These are phyloP conservation scores for Drechslerella dactyloides DNA, from an alignment of 2,329 filamentous ascomycete species.

Conservation along the genomic window DNA sequence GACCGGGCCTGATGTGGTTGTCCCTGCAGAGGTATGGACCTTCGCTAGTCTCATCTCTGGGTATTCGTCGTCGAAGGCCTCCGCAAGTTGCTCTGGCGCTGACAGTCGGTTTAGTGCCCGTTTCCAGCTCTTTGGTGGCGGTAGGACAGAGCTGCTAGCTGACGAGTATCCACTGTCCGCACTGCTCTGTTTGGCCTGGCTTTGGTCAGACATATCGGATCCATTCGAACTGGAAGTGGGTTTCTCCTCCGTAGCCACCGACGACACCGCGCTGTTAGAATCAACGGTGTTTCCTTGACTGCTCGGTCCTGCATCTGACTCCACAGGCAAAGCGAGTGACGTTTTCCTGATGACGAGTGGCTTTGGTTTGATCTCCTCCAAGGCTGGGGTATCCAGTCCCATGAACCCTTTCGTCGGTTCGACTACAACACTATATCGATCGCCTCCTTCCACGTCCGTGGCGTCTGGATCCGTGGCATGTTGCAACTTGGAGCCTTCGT, in stretches of 20 bases:
- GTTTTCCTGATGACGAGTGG: slow-evolving; percentile 29
- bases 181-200: slow-evolving; percentile 30
- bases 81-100: slow-evolving; percentile 34
- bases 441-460: slow-evolving; percentile 3
- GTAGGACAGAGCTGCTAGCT: slow-evolving; percentile 17
- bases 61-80: slow-evolving; percentile 21
- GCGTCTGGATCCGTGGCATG: slow-evolving; percentile 6
- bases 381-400: not conserved
- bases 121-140: slow-evolving; percentile 20
- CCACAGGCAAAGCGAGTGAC: not conserved
- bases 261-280: not conserved
- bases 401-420: slow-evolving; percentile 2
- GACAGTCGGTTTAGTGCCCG: slow-evolving; percentile 31
- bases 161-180: slow-evolving; percentile 45
- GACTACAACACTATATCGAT: not conserved
- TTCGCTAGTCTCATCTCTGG: slow-evolving; percentile 35
- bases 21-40: slow-evolving; percentile 22
- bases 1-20: slow-evolving; percentile 12
- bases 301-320: not conserved
- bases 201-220: slow-evolving; percentile 35
- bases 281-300: not conserved
- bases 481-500: slow-evolving; percentile 34
- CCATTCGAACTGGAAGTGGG: slow-evolving; percentile 24
- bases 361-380: slow-evolving; percentile 25
- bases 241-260: slow-evolving; percentile 15